Evolutionary conservation across 805 yeast genomes (phyloP).

Genomic region (Spencermartinsiella europaea): DNA sequence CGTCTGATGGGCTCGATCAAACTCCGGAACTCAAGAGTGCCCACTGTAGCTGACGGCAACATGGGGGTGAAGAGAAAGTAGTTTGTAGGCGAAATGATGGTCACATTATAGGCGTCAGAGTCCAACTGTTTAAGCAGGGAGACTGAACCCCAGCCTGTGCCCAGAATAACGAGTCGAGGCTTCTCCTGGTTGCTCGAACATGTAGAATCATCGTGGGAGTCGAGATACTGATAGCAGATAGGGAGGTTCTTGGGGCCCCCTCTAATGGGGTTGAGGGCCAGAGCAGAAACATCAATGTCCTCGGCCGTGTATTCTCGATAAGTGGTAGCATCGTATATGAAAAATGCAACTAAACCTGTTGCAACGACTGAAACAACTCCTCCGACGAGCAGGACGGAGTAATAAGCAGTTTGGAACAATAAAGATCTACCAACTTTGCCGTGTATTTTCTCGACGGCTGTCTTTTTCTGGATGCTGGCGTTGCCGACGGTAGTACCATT

Average conservation of each 20-base stretch:
- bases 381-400: slow-evolving; percentile 18
- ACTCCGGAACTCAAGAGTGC: slow-evolving; percentile 61
- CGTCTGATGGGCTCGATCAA: slow-evolving; percentile 59
- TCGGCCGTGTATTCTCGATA: slow-evolving; percentile 29
- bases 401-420: slow-evolving; percentile 11
- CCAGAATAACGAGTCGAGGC: slow-evolving; percentile 56
- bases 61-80: slow-evolving; percentile 67
- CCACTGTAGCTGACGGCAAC: slow-evolving; percentile 66
- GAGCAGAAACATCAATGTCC: slow-evolving; percentile 45
- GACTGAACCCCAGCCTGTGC: slow-evolving; percentile 71
- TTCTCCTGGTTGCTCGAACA: slow-evolving; percentile 37
- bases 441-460: not conserved
- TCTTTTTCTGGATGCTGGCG: not conserved
- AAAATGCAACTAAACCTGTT: slow-evolving; percentile 41
- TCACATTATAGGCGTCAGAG: slow-evolving; percentile 55
- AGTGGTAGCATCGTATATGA: slow-evolving; percentile 64
- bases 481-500: not conserved
- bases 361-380: slow-evolving; percentile 13
- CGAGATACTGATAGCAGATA: slow-evolving; percentile 50
- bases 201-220: slow-evolving; percentile 34
- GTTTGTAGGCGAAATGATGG: slow-evolving; percentile 63
- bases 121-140: slow-evolving; percentile 49
- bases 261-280: slow-evolving; percentile 48
- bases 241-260: slow-evolving; percentile 76
- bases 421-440: not conserved